A percentile compares a stretch with the other conserved stretches of the same genome.
Conservation (phyloP, 805 yeast genomes). For the Yarrowia sp. region DNA sequence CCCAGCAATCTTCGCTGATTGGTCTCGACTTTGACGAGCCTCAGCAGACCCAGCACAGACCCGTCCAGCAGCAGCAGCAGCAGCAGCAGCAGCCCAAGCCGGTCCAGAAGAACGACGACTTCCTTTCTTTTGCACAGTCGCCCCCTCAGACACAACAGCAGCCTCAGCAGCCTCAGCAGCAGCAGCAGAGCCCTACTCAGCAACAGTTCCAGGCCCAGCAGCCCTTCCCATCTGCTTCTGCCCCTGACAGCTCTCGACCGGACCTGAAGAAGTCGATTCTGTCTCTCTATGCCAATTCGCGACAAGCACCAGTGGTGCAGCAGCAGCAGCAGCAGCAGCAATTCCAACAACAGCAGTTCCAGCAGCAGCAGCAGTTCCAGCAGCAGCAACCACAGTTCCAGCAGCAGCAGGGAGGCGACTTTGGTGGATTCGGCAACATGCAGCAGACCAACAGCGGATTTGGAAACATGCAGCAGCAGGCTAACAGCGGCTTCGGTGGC, state of each 20-base stretch:
- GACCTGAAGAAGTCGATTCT: constrained; percentile 90
- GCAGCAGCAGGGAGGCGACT: constrained; percentile 23
- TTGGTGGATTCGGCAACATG: constrained; percentile 9
- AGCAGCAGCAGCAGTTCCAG: constrained; percentile 13
- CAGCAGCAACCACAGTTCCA: not conserved
- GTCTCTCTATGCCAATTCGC: constrained; percentile 65
- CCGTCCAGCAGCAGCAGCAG: constrained; percentile 19
- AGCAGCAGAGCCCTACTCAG: constrained; percentile 27
- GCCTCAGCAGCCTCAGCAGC: constrained; percentile 29
- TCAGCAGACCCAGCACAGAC: constrained; percentile 26
- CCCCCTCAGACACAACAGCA: constrained; percentile 30
- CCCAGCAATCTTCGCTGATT: constrained; percentile 29
- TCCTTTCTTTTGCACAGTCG: constrained; percentile 8
- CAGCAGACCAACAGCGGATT: constrained; percentile 5
- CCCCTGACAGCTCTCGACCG: constrained; percentile 51
- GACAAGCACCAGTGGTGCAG: constrained; percentile 17
- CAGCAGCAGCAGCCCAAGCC: constrained; percentile 29
- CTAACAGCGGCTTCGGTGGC: constrained; percentile 11
- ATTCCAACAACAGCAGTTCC: constrained; percentile 5
- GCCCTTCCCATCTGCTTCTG: constrained; percentile 30
- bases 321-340: constrained; percentile 26
- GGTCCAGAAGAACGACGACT: constrained; percentile 27
- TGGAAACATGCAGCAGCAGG: not conserved
- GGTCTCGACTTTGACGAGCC: constrained; percentile 35
- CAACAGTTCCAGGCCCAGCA: constrained; percentile 31